Evolutionary conservation across 2,329 filamentous ascomycete genomes (phyloP).

Genomic region (Paecilomyces variotii): DNA sequence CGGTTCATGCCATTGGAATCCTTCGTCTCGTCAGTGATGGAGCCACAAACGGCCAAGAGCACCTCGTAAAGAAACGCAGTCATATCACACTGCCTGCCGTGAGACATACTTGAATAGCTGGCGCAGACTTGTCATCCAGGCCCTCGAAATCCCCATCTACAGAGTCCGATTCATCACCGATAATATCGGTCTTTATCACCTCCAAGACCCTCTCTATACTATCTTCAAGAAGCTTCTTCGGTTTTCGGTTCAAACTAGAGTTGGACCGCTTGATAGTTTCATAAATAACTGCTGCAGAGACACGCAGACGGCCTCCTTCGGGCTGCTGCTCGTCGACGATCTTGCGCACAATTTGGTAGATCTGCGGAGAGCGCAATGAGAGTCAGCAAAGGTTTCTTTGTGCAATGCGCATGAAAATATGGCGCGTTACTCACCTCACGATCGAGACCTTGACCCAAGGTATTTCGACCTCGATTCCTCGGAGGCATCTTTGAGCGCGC

Average conservation of each 20-base stretch:
- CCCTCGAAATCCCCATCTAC: constrained; percentile 45
- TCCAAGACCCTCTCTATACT: constrained; percentile 75
- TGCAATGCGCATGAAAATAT: background rate
- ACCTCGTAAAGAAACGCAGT: background rate
- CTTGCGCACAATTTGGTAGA: constrained; percentile 74
- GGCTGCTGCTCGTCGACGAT: constrained; percentile 58
- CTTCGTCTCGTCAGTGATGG: constrained; percentile 22
- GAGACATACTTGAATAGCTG: constrained; percentile 18
- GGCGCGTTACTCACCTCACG: constrained; percentile 43
- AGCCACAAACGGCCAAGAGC: background rate
- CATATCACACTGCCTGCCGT: too few species aligned
- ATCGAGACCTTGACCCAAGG: constrained; percentile 52
- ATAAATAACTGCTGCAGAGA: constrained; percentile 60
- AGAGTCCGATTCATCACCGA: constrained; percentile 45
- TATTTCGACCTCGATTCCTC: constrained; percentile 35
- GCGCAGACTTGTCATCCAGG: constrained; percentile 30
- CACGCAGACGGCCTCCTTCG: constrained; percentile 40
- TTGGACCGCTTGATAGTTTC: constrained; percentile 78
- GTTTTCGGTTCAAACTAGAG: constrained; percentile 73
- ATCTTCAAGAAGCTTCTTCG: constrained; percentile 74
- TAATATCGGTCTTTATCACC: constrained; percentile 58
- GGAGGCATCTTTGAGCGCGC: constrained; percentile 24
- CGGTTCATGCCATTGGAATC: constrained; percentile 58
- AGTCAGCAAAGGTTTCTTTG: background rate
- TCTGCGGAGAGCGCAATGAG: constrained; percentile 28